These are phyloP conservation scores for Podospora pseudopauciseta DNA, from an alignment of 495 filamentous ascomycete species.

Conservation along the genomic window DNA sequence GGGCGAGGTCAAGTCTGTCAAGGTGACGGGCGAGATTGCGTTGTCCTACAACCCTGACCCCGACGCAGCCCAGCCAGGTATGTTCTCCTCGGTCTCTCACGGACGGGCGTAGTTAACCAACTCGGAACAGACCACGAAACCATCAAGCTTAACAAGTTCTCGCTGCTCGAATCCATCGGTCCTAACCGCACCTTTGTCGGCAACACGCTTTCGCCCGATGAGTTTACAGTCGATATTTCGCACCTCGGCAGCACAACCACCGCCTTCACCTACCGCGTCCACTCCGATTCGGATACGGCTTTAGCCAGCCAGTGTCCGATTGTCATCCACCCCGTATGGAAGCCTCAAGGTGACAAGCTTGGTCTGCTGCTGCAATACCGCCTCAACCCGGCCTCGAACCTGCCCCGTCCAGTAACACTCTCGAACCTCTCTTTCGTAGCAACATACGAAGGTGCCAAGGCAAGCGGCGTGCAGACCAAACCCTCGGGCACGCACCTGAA, in stretches of 20 bases:
- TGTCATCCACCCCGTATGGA: constrained; percentile 76
- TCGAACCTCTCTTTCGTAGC: constrained; percentile 80
- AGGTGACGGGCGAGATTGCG: constrained; percentile 86
- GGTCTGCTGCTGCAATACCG: constrained; percentile 81
- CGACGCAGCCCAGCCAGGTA: constrained; percentile 32
- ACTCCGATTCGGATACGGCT: constrained; percentile 63
- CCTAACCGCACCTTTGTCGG: constrained; percentile 88
- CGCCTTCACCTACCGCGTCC: constrained; percentile 94
- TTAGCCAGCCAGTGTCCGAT: constrained; percentile 64
- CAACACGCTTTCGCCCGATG: constrained; percentile 63
- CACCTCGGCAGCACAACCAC: constrained; percentile 70
- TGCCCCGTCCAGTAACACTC: constrained; percentile 56
- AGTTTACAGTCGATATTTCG: constrained; percentile 71
- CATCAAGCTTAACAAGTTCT: constrained; percentile 87
- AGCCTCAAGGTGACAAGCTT: constrained; percentile 73
- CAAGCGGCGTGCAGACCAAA: constrained; percentile 66
- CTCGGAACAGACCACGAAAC: constrained; percentile 48
- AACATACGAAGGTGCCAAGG: constrained; percentile 65
- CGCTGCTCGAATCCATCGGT: constrained; percentile 86
- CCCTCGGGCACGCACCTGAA: constrained; percentile 76
- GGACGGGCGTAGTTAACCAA: no score
- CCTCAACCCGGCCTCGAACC: constrained; percentile 68
- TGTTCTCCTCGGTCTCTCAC: neutral
- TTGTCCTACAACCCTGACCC: constrained; percentile 71
- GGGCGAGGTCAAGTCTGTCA: constrained; percentile 64